Conservation (phyloP, 306 rosid species). For the Sphenostylis stenocarpa region DNA sequence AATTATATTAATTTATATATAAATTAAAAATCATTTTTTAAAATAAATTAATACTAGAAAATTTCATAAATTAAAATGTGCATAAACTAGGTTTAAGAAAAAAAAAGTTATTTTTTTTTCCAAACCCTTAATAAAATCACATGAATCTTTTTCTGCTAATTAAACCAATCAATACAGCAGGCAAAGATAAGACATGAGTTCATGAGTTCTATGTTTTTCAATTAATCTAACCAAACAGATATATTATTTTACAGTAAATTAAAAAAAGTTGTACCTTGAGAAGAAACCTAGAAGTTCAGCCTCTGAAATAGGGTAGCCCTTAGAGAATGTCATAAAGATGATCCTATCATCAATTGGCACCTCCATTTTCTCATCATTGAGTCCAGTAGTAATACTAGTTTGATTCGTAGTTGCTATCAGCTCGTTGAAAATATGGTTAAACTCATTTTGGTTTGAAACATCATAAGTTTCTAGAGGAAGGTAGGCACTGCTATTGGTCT, state of each 20-base stretch:
- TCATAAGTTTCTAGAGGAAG: background rate
- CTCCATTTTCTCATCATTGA: background rate
- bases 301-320: conserved; percentile 63
- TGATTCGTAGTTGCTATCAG: background rate
- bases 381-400: background rate
- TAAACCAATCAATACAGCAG: no score
- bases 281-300: conserved; percentile 52
- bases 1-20: no score
- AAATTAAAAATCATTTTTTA: no score
- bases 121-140: no score
- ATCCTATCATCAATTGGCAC: conserved; percentile 53
- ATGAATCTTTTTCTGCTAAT: no score
- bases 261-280: conserved; percentile 25
- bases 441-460: background rate
- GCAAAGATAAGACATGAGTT: no score
- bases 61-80: no score
- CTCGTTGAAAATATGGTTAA: conserved; percentile 24
- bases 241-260: background rate
- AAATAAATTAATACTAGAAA: no score
- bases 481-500: background rate
- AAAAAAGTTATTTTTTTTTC: no score
- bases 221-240: background rate
- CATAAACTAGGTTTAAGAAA: no score
- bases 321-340: conserved; percentile 63
- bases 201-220: no score